These are phyloP conservation scores for Poteriospumella lacustris DNA, from an alignment of 108 stramenopile species.

Conservation along the genomic window DNA sequence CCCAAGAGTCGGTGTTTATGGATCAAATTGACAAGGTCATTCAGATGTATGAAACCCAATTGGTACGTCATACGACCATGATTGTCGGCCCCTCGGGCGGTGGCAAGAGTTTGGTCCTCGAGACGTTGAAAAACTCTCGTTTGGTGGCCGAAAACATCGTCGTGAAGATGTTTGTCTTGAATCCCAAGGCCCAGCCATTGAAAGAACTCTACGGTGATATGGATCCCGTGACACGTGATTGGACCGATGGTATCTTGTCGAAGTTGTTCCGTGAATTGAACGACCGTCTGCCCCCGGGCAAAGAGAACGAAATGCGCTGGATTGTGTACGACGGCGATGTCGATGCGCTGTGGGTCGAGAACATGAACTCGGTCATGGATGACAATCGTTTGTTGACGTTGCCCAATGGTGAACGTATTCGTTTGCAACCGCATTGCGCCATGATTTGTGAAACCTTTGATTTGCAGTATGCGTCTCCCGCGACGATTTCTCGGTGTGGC, in stretches of 20 bases:
- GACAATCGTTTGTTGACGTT: conserved; percentile 64
- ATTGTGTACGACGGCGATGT: conserved; percentile 68
- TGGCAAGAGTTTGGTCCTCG: conserved; percentile 60
- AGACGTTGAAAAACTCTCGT: conserved; percentile 55
- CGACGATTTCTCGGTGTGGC: conserved; percentile 67
- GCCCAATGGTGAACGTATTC: conserved; percentile 69
- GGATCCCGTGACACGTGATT: conserved; percentile 66
- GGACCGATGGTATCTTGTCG: conserved; percentile 64
- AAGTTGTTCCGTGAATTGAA: conserved; percentile 66
- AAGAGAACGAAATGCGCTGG: conserved; percentile 63
- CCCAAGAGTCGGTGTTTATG: conserved; percentile 52
- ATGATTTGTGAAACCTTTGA: conserved; percentile 68
- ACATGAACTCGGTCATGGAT: conserved; percentile 72
- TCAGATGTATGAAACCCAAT: conserved; percentile 65
- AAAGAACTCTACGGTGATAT: conserved; percentile 66
- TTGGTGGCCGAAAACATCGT: conserved; percentile 47
- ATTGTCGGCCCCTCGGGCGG: conserved; percentile 68
- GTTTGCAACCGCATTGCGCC: conserved; percentile 65
- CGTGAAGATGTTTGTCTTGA: conserved; percentile 57
- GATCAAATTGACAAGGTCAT: conserved; percentile 65
- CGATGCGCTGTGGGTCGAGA: conserved; percentile 69
- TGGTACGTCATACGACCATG: conserved; percentile 64
- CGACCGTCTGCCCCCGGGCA: conserved; percentile 55
- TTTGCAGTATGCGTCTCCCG: conserved; percentile 66
- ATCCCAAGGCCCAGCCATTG: conserved; percentile 63